phyloP scores from a whole-genome alignment of 83 land plant genomes.

The Diphasiastrum complanatum region DNA sequence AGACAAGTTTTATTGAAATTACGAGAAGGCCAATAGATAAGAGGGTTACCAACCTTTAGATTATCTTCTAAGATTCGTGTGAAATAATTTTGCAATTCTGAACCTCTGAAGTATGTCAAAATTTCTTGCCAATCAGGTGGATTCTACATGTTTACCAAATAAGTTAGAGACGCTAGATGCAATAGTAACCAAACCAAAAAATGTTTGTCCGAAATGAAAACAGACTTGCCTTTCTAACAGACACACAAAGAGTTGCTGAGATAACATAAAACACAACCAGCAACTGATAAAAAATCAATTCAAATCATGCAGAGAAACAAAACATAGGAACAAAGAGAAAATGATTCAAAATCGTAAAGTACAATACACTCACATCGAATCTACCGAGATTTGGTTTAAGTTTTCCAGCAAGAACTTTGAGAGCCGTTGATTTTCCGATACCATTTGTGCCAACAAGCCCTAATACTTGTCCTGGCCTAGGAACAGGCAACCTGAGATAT shows the following conservation, averaged over 20 bases:
- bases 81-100: slow-evolving; percentile 97
- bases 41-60: slow-evolving; percentile 56
- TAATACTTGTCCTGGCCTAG: slow-evolving; percentile 96
- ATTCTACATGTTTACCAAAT: too few relatives aligned
- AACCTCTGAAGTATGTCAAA: slow-evolving; percentile 91
- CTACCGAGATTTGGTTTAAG: slow-evolving; percentile 93
- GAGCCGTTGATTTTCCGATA: slow-evolving; percentile 97
- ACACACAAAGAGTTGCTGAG: too few relatives aligned
- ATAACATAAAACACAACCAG: too few relatives aligned
- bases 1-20: too few relatives aligned
- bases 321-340: neutral
- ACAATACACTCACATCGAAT: slow-evolving; percentile 51
- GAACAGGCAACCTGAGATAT: slow-evolving; percentile 87
- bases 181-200: too few relatives aligned
- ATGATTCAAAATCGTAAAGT: too few relatives aligned
- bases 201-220: too few relatives aligned
- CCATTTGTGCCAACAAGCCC: slow-evolving; percentile 99
- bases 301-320: neutral
- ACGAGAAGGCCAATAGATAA: neutral
- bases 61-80: slow-evolving; percentile 97
- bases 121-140: slow-evolving; percentile 99
- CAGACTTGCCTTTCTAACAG: too few relatives aligned
- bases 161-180: too few relatives aligned
- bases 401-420: slow-evolving; percentile 93
- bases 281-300: neutral